Evolutionary conservation across 768 basidiomycete genomes (phyloP).

Genomic region (Lanmaoa pseudosensibilis): DNA sequence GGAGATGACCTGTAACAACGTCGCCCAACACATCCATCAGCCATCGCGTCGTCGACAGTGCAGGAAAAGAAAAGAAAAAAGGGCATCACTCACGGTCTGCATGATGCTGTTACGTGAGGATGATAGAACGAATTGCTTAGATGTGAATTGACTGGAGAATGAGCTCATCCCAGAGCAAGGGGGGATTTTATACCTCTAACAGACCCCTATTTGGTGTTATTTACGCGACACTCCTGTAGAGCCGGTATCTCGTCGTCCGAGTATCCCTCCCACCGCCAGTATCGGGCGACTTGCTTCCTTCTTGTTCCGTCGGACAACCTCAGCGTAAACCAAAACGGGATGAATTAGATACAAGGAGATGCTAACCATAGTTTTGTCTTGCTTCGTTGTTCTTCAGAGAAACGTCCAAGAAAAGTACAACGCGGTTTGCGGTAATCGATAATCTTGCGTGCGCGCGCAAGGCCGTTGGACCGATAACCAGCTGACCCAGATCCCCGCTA

Average conservation of each 20-base stretch:
- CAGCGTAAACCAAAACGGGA: not conserved
- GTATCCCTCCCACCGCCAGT: not conserved
- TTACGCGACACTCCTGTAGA: not conserved
- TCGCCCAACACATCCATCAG: not conserved
- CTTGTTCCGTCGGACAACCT: not conserved
- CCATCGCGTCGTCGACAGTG: not conserved
- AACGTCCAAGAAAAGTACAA: not conserved
- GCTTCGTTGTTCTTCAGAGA: not conserved
- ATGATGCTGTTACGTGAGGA: conserved; percentile 6
- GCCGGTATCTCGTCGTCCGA: not conserved
- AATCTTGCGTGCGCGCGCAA: not conserved
- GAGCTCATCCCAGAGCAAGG: not conserved
- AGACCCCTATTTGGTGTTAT: conserved; percentile 5
- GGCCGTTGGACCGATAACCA: not conserved
- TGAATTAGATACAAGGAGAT: too few relatives aligned
- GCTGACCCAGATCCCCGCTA: not conserved
- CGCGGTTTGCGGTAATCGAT: not conserved
- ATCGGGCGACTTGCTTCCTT: not conserved
- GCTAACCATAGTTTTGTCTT: not conserved
- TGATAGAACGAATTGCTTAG: not conserved
- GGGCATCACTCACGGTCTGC: conserved; percentile 19
- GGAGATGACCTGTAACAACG: conserved; percentile 1
- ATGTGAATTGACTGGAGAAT: not conserved
- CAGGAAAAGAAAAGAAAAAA: not conserved
- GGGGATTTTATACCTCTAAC: conserved; percentile 3